phyloP scores from a whole-genome alignment of 148 eudicot genomes.

The Beta vulgaris region DNA sequence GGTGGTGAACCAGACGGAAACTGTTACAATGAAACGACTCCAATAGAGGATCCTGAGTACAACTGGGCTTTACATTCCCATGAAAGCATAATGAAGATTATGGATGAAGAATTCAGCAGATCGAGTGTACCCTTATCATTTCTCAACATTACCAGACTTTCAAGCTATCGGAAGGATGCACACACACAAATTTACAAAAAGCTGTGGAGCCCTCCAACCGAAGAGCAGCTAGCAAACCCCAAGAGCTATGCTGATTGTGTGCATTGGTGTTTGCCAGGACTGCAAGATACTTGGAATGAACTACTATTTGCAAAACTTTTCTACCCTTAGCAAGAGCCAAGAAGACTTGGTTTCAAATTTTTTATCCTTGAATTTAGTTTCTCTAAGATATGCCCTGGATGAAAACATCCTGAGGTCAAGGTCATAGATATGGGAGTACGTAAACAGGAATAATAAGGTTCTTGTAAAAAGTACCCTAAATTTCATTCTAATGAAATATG shows the following conservation, averaged over 20 bases:
- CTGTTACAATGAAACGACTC: slow-evolving; percentile 76
- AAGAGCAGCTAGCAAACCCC: slow-evolving; percentile 76
- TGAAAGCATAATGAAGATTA: slow-evolving; percentile 67
- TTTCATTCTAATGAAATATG: slow-evolving; percentile 10
- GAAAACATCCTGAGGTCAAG: slow-evolving; percentile 2
- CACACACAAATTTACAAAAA: slow-evolving; percentile 94
- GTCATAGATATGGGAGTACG: neutral
- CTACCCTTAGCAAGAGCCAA: slow-evolving; percentile 48
- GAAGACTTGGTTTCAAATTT: neutral
- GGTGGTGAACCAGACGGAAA: slow-evolving; percentile 67
- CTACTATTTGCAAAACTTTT: slow-evolving; percentile 81
- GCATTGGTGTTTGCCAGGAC: slow-evolving; percentile 93
- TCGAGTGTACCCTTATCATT: slow-evolving; percentile 60
- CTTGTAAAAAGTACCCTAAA: neutral
- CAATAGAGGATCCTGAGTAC: slow-evolving; percentile 64
- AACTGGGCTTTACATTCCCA: slow-evolving; percentile 66
- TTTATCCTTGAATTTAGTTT: neutral
- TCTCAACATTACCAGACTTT: slow-evolving; percentile 79
- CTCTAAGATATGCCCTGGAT: neutral
- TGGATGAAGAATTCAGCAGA: slow-evolving; percentile 57
- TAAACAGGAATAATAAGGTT: neutral
- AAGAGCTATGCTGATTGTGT: slow-evolving; percentile 83
- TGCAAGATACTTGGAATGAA: slow-evolving; percentile 97
- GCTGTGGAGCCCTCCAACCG: slow-evolving; percentile 73
- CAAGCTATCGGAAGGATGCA: slow-evolving; percentile 78